Base-by-base conservation (phyloP, 2,329 filamentous ascomycete species). In the Onygenales sp. region DNA sequence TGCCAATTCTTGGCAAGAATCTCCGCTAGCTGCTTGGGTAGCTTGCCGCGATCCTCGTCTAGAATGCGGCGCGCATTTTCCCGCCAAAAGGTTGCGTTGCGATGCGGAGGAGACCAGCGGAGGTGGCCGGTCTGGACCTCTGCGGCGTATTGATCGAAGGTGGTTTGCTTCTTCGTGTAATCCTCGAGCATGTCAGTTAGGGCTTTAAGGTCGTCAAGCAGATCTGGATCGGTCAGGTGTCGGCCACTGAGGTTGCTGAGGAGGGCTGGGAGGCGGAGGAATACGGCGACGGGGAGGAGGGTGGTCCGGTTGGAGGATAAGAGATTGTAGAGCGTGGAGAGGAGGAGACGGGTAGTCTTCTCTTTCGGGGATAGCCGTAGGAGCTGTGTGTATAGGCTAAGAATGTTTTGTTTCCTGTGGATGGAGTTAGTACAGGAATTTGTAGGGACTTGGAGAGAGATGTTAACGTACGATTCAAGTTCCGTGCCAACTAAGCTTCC, bases 331-430 rank as follows among this genome's bases (percentile, higher is more conserved):
- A 98, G 80, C 6, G 92, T 96, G 8, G 90, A 90, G 44, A 97
- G 79, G 45, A 96, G 82, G 52, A 98, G 80, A 33, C 93, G 85
- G 0, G 92, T 97, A 1, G 92, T 97, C 78, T 98, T 98, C 69
- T 97, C 93, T 71, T 98, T 98, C 44, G 92, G 91, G 2, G 93
- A 97, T 42, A 95, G 77, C 52, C 90, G 86, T 52, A 98, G 78
- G 39, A 98, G 84, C 60, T 94, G 87, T n/a, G 88, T 90, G 70
- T 95, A 96, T 44, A 97, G 81, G 46, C 90, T 80, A 58, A 97
- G 80, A 60, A 97, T 86, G 65, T 97, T 91, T 72, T 95, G 89
- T 71, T 96, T 91, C 61, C 91, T 95, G 59, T 39, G 55, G 42
- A 62, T 59, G 55, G 52, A 50, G 34, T 54, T 62, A 58, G 13